Evolutionary conservation across 805 yeast genomes (phyloP).

Genomic region (Dipodascopsis uninucleata): DNA sequence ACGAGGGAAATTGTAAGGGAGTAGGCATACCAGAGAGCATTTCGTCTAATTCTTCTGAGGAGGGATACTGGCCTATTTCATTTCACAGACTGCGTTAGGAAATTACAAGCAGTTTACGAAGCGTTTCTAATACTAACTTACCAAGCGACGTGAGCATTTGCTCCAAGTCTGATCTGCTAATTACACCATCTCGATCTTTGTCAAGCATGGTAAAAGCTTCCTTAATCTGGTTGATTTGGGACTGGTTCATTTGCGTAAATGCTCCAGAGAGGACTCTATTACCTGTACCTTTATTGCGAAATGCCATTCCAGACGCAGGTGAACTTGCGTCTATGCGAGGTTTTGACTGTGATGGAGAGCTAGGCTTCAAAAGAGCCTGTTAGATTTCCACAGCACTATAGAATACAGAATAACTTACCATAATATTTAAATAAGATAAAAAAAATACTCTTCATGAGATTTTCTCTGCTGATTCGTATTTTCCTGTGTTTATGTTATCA

Average conservation of each 20-base stretch:
- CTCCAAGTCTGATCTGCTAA: constrained; percentile 38
- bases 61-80: constrained; percentile 37
- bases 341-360: too few relatives aligned
- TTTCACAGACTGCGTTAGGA: too few relatives aligned
- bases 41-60: constrained; percentile 42
- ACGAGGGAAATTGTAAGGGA: constrained; percentile 60
- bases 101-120: constrained; percentile 1
- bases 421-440: too few relatives aligned
- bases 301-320: too few relatives aligned
- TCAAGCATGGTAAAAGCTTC: constrained; percentile 79
- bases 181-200: constrained; percentile 68
- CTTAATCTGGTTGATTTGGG: constrained; percentile 61
- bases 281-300: too few relatives aligned
- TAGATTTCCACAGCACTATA: too few relatives aligned
- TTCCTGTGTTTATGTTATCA: too few relatives aligned
- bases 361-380: too few relatives aligned
- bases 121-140: constrained; percentile 2
- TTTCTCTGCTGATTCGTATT: too few relatives aligned
- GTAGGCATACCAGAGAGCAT: constrained; percentile 48
- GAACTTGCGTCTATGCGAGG: too few relatives aligned
- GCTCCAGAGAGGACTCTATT: constrained; percentile 21
- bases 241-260: constrained; percentile 44
- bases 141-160: constrained; percentile 54
- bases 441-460: too few relatives aligned
- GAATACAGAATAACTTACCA: too few relatives aligned